Base-by-base conservation (phyloP, 305 asterid species). In the Andrographis paniculata region DNA sequence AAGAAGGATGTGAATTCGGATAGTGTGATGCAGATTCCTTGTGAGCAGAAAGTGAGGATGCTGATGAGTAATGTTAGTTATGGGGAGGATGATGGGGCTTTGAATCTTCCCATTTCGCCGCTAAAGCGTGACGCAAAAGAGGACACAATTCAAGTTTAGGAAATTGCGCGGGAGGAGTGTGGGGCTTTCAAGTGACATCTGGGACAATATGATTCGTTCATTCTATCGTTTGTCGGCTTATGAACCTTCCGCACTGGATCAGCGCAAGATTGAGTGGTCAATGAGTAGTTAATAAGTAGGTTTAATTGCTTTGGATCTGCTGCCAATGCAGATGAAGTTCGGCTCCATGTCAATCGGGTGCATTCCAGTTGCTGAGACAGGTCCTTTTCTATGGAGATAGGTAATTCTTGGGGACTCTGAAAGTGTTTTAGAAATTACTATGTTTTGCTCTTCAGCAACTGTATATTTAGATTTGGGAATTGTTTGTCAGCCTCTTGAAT, bases 241-340 rank as follows among this genome's bases (percentile, higher is more conserved):
- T 12, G 23, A 17, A 46, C 5, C 14, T 22, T 33, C 20, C 30
- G 38, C 37, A 6, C 46, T 36, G 37, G 45, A 50, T 33, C 31
- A 37, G 33, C 16, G 45, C 50, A 55, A 52, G 74, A 52, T 63
- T 67, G 71, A 71, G 19, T 47, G 50, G 43, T 50, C 56, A 60
- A 64, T 52, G 44, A 59, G 63, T 38, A 65, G 81, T 68, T 69
- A 70, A 69, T 69, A 67, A 77, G 64, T 63, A 74, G 78, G 70
- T 63, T 61, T 59, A 58, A 62, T 66, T 61, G 61, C 55, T 67
- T 72, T 59, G 58, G 41, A 62, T 59, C 53, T 58, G 64, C 64
- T 58, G 58, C 41, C 33, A 56, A 50, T 44, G 44, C 60, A 71
- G 79, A 60, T 58, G 56, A 62, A 59, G 48, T 50, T 59, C 42